Conservation (phyloP, 2,329 filamentous ascomycete species). For the Phialophora tarda region DNA sequence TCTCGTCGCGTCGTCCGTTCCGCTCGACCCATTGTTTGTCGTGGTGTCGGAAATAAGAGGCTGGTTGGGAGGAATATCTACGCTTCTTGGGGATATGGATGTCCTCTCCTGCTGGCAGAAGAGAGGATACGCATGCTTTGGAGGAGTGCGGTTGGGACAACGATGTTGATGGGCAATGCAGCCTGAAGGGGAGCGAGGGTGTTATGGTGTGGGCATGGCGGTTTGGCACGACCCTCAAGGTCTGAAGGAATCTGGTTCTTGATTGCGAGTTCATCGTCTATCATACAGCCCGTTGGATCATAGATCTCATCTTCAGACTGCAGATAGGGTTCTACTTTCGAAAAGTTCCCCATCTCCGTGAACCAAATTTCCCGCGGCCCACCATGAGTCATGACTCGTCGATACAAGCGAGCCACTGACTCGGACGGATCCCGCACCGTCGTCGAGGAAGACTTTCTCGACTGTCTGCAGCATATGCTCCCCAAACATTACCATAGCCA, state of each 20-base stretch:
- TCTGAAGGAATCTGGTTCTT: background rate
- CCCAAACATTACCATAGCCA: background rate
- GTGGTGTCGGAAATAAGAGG: background rate
- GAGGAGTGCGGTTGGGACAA: background rate
- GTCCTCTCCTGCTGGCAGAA: background rate
- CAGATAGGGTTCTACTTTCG: background rate
- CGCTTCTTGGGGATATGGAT: conserved; percentile 21
- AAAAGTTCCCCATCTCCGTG: background rate
- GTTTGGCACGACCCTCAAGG: background rate
- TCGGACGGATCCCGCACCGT: background rate
- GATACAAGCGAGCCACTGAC: background rate
- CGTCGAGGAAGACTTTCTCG: background rate
- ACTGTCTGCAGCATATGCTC: no score
- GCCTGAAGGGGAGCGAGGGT: background rate
- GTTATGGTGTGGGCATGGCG: background rate
- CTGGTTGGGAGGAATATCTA: conserved; percentile 24
- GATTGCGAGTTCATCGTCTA: background rate
- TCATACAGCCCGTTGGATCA: background rate
- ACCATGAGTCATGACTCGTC: background rate
- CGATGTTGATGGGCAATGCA: background rate
- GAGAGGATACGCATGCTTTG: background rate
- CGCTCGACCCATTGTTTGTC: background rate
- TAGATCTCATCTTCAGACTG: background rate
- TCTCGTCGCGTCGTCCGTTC: background rate
- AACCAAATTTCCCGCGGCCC: background rate